Conservation (phyloP, 257 asterid genomes). For the Solanum chiquidenum region DNA sequence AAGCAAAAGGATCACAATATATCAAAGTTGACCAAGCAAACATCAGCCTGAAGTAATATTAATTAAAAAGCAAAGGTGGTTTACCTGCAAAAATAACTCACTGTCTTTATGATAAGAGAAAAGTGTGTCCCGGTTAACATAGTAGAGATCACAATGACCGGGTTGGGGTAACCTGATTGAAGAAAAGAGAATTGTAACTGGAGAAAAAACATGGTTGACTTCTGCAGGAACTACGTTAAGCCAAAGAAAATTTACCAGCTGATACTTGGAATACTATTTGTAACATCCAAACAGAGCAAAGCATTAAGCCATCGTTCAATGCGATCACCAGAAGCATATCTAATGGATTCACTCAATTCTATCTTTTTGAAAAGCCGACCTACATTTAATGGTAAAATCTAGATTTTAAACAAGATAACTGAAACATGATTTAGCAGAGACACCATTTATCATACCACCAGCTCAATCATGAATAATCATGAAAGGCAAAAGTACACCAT, state of each 20-base stretch:
- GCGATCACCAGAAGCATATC: conserved; percentile 94
- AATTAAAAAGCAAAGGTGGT: background rate
- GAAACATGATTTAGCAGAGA: background rate
- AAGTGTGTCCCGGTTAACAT: conserved; percentile 89
- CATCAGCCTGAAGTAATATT: background rate
- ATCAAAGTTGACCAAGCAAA: background rate
- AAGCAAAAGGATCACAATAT: background rate
- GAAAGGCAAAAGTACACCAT: background rate
- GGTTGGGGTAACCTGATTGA: conserved; percentile 59
- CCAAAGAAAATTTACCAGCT: conserved; percentile 34
- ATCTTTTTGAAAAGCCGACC: conserved; percentile 86
- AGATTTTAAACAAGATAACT: background rate
- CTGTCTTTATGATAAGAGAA: conserved; percentile 86
- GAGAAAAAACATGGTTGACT: background rate
- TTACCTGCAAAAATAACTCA: conserved; percentile 83
- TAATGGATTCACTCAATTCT: conserved; percentile 82
- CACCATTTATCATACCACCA: background rate
- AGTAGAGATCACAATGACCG: conserved; percentile 78
- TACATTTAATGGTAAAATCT: conserved; percentile 15
- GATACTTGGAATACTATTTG: conserved; percentile 59
- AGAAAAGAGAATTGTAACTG: conserved; percentile 4
- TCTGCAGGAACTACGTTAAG: background rate
- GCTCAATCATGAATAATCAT: background rate
- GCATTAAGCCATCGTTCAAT: conserved; percentile 82
- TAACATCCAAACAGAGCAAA: conserved; percentile 80